Evolutionary conservation across 2,329 filamentous ascomycete species (phyloP), one percentile per base, ranked within the genome.

Genomic region (Phialocephala subalpina): DNA sequence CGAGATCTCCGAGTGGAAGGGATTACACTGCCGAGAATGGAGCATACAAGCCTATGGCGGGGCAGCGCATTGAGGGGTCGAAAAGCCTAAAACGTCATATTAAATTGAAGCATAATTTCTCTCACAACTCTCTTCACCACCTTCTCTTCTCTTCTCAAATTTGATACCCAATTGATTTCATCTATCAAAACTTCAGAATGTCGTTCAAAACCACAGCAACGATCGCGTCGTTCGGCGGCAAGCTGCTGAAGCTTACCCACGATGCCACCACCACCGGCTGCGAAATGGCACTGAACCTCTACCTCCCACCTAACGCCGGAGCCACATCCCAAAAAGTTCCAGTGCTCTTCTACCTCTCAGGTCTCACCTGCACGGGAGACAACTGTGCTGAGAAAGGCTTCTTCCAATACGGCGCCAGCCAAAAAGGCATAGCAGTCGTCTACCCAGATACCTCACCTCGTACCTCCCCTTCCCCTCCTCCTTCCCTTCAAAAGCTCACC

Each of bases 401-500:
- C 85, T 92, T 99, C 80, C 94, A 97, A 78, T 88, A 91, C 73
- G 87, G 88, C 69, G 96, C 96, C 57, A 86, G 90, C 64, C 84
- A 90, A 74, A 90, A 90, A 77, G 92, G 92, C 75, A 92, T 99
- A 78, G 96, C 96, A n/a, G 82, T 99, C 64, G 87, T 97, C 62
- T 98, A 94, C 82, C 96, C 96, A 1, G 96, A 99, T 82, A 99
- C 96, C 25, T 97, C 92, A 64, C 96, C 96, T 64, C 89, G 95
- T 90, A 83, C 60, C 52, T 59, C 29, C 42, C 47, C 18, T 20
- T 33, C 35, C 36, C 29, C 14, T 16, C 20, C 25, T 6, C 36
- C 38, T 40, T 29, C 29, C 52, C 12, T 33, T 18, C 4, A 22
- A 6, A 63, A 29, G 60, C 53, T 45, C 18, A 52, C 38, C 52